Evolutionary conservation across 2,329 filamentous ascomycete genomes (phyloP), one percentile per base, ranked within the genome.

Genomic region (Penicillium aurantiogriseum): DNA sequence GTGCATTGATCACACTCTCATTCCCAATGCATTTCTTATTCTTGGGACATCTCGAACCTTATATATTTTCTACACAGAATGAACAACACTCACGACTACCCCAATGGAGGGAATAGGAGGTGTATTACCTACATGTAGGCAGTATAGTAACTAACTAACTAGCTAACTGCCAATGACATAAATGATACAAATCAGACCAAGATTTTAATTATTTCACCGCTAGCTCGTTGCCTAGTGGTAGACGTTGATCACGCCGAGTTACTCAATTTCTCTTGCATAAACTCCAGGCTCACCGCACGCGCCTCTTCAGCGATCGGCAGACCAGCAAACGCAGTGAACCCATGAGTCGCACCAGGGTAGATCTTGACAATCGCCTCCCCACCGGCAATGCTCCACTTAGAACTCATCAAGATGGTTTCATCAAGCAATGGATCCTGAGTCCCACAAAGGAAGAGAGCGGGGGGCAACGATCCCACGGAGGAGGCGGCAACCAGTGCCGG

Each of bases 351-450:
- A 0, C 83, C 82, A n/a, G 78, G 77, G 65, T 79, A 83, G 17
- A 85, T 72, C 70, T 81, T 85, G 3, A 83, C 70, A 3, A 83
- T 70, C 0, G 76, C 74, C 67, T 83, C 79, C 5, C 76, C 77
- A 2, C 81, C 81, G 60, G 72, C 75, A 68, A 80, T 80, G 63
- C 69, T 66, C 83, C 83, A 85, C 70, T 83, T 84, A 2, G 75
- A 70, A 4, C 75, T 74, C 83, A 86, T 85, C 46, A 81, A 67
- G 23, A 83, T 67, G 17, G 75, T 81, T 61, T 83, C 80, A 62
- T 83, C 80, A 0, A 85, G 63, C 57, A 85, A 61, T 6, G 76
- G 76, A 68, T 86, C 83, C 57, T 80, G 76, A 5, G 81, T 85
- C 0, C 83, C 83, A 57, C 79, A 81, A 1, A 79, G 75, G 61